Conservation (phyloP, 441 rosid species). For the Populus hybrid region DNA sequence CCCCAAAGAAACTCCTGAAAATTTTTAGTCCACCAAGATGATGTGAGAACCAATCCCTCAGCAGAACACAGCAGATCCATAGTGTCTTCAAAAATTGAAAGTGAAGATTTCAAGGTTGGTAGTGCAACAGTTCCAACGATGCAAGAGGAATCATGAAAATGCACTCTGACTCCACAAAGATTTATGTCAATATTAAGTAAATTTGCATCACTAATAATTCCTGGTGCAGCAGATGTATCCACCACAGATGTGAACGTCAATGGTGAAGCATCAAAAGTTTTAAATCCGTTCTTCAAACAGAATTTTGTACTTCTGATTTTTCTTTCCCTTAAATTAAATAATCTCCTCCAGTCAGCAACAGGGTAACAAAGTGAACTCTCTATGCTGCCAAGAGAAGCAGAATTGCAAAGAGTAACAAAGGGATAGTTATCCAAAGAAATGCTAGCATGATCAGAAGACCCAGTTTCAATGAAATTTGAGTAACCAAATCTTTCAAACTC, state of each 20-base stretch:
- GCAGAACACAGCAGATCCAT: constrained; percentile 69
- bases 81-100: constrained; percentile 41
- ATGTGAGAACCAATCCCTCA: constrained; percentile 67
- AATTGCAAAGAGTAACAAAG: constrained; percentile 55
- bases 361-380: constrained; percentile 52
- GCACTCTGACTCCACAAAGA: constrained; percentile 52
- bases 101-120: constrained; percentile 47
- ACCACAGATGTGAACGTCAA: constrained; percentile 17
- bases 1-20: constrained; percentile 73
- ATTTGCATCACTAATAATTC: constrained; percentile 26
- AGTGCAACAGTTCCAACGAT: constrained; percentile 64
- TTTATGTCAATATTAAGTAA: constrained; percentile 43
- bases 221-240: constrained; percentile 23
- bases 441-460: constrained; percentile 44
- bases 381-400: constrained; percentile 51
- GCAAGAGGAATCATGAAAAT: constrained; percentile 87
- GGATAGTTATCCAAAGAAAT: constrained; percentile 74
- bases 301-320: constrained; percentile 36
- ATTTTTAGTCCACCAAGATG: constrained; percentile 62
- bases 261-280: constrained; percentile 12
- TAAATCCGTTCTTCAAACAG: constrained; percentile 34
- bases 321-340: constrained; percentile 37
- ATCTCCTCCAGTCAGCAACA: constrained; percentile 60
- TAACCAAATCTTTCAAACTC: constrained; percentile 65
- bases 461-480: constrained; percentile 67